Base-by-base conservation (phyloP, 1,284 basidiomycete species). In the Cutaneotrichosporon spelunceum region DNA sequence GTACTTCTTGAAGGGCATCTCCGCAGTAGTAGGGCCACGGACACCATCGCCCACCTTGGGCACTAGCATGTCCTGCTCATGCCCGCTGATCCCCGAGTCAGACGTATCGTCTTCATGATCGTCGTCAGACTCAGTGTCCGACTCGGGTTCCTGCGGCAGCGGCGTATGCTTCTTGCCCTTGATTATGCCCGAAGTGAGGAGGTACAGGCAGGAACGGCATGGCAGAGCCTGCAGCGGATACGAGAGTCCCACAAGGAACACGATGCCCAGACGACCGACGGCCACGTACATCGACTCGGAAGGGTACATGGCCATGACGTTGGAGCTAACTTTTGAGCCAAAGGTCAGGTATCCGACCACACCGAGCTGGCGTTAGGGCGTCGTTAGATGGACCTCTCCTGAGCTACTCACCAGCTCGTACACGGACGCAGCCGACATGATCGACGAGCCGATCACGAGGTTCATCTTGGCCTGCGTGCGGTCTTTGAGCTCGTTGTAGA, bases 151-250 rank as follows among this genome's bases (percentile, higher is more conserved):
- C 16, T 62, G 60, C 2, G 57, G 34, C 16, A 58, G 49, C 11
- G 59, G 53, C 57, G 60, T 65, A 53, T 63, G 53, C 62, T 60
- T 66, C 61, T 74, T 67, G 57, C 53, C 44, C 57, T 67, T 65
- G 67, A 72, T 72, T 33, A 73, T 62, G 30, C 70, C 71, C 14
- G 75, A 73, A 24, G 77, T 76, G 44, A 98, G 87, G 30, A 96
- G 95, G 80, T 95, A 91, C 44, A 99, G 79, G 71, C 91, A 94
- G 67, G 89, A 91, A 56, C 96, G 84, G 75, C 93, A 97, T 0
- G 96, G 96, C 64, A 95, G 90, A 4, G 93, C 87, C 79, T 97
- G 94, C 53, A 97, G 77, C 0, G 94, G 93, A 77, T 97, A 96
- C 14, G 90, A 93, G 70, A 93, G 93, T 66, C 90, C 82, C 65